phyloP scores from a whole-genome alignment of 2,329 filamentous ascomycete species.

The Botrytis hyacinthi region DNA sequence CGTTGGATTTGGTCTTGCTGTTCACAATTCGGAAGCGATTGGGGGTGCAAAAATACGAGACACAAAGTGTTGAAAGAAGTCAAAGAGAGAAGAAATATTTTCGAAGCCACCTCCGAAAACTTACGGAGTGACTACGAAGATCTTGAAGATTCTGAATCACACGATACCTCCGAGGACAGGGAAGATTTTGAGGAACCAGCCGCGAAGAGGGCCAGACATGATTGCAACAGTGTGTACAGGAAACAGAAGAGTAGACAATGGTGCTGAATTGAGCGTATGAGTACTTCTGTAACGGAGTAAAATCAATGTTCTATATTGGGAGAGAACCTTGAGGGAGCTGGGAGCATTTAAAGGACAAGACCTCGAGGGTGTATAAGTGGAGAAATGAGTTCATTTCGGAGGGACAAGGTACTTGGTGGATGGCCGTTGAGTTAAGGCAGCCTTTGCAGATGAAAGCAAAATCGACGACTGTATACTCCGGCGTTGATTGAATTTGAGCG shows the following conservation, averaged over 20 bases:
- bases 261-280: no score
- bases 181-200: not conserved
- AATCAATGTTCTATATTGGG: not conserved
- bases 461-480: not conserved
- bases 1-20: constrained; percentile 10
- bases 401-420: not conserved
- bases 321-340: not conserved
- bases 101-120: not conserved
- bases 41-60: not conserved
- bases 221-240: not conserved
- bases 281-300: not conserved
- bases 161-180: not conserved
- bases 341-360: not conserved
- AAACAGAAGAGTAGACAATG: no score
- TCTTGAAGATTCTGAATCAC: not conserved
- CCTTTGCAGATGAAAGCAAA: not conserved
- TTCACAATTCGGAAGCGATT: constrained; percentile 1
- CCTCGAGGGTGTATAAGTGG: not conserved
- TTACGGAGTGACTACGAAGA: not conserved
- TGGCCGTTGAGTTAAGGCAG: not conserved
- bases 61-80: not conserved
- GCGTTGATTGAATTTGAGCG: not conserved
- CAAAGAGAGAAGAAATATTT: not conserved
- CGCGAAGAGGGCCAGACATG: not conserved
- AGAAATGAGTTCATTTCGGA: not conserved